Evolutionary conservation across 169 alveolate species (phyloP).

Genomic region (Theileria orientalis): DNA sequence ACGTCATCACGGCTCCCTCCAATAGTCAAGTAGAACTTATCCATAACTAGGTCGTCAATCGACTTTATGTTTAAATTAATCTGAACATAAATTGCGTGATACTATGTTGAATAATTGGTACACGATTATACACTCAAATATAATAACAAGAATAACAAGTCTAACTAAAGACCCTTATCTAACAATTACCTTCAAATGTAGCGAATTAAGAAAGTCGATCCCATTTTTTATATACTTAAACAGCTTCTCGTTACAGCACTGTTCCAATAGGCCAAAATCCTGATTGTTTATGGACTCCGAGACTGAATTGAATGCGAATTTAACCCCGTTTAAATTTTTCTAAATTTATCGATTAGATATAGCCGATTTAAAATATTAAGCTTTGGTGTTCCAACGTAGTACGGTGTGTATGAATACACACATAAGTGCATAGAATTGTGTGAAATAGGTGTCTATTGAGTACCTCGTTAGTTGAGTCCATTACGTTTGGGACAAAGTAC

Average conservation of each 20-base stretch:
- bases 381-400: neutral
- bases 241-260: constrained; percentile 25
- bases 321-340: constrained; percentile 24
- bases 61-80: neutral
- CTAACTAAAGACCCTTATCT: too few species aligned
- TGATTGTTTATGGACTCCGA: neutral
- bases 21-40: constrained; percentile 32
- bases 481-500: constrained; percentile 20
- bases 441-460: neutral
- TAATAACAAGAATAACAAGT: too few species aligned
- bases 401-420: neutral
- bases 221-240: constrained; percentile 23
- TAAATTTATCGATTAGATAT: too few species aligned
- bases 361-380: neutral
- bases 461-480: constrained; percentile 31
- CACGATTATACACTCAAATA: too few species aligned
- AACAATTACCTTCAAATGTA: constrained; percentile 34
- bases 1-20: constrained; percentile 47
- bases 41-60: constrained; percentile 13
- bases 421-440: too few species aligned
- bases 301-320: constrained; percentile 18
- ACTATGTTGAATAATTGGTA: too few species aligned
- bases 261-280: constrained; percentile 17
- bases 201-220: constrained; percentile 18
- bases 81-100: too few species aligned